Percentiles rank a stretch among this genome's conserved stretches.
Evolutionary conservation across 2,329 filamentous ascomycete species (phyloP).

Genomic region (Exserohilum turcica): DNA sequence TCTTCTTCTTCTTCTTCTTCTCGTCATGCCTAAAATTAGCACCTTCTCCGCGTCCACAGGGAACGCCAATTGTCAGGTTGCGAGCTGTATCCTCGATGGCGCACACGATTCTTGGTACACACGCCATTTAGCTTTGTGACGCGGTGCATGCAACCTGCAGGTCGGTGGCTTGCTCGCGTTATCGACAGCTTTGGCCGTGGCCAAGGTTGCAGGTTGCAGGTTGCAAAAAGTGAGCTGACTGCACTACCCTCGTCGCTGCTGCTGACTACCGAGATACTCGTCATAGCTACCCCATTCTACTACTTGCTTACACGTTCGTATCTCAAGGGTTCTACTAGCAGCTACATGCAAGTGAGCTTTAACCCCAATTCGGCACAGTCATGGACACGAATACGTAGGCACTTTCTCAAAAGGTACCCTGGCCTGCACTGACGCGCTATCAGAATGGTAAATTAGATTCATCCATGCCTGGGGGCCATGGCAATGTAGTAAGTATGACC

Average conservation of each 20-base stretch:
- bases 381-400: not conserved
- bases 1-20: conserved; percentile 16
- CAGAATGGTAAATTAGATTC: not conserved
- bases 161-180: not conserved
- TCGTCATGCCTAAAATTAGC: conserved; percentile 13
- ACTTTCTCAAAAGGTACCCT: not conserved
- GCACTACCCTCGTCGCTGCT: not conserved
- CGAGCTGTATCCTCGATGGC: not conserved
- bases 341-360: not conserved
- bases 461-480: not conserved
- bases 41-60: conserved; percentile 1
- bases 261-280: not conserved
- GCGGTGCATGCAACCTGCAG: not conserved
- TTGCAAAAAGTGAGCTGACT: not conserved
- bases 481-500: not conserved
- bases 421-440: not conserved
- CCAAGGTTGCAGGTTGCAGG: not conserved
- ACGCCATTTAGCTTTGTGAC: not conserved
- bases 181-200: not conserved
- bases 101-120: not conserved
- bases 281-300: conserved; percentile 1
- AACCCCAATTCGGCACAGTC: not conserved
- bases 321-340: not conserved
- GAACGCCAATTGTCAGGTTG: conserved; percentile 1
- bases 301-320: not conserved